Evolutionary conservation across 192 early-diverging fungal species (phyloP).

Genomic region (Dimargaris xerosporica): DNA sequence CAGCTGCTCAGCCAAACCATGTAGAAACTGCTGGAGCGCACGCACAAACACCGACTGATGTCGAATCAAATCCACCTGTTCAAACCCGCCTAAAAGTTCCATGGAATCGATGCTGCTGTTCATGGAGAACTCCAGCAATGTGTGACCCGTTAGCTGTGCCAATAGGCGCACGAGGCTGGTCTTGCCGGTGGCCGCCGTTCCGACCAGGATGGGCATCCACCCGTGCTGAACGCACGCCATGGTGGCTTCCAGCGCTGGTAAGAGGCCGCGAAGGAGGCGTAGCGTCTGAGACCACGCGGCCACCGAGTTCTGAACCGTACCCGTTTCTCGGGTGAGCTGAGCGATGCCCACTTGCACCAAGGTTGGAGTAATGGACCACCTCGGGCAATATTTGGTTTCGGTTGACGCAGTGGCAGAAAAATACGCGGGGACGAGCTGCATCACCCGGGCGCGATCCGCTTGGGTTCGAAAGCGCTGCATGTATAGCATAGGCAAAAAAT

Average conservation of each 20-base stretch:
- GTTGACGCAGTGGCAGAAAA: conserved; percentile 21
- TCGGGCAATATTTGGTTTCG: conserved; percentile 11
- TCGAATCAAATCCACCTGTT: conserved; percentile 79
- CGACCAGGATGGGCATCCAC: conserved; percentile 86
- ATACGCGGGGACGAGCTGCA: conserved; percentile 34
- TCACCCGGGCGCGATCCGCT: conserved; percentile 50
- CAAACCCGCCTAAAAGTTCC: conserved; percentile 93
- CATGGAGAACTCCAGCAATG: conserved; percentile 87
- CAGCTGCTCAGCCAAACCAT: conserved; percentile 8
- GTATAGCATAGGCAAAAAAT: conserved; percentile 72
- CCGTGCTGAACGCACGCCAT: conserved; percentile 76
- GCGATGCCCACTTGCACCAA: conserved; percentile 47
- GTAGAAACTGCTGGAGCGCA: conserved; percentile 26
- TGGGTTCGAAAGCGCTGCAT: conserved; percentile 75
- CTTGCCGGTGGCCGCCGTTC: conserved; percentile 73
- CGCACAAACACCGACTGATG: conserved; percentile 38
- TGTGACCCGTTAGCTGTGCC: conserved; percentile 65
- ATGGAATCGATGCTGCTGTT: conserved; percentile 87
- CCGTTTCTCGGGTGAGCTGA: conserved; percentile 29
- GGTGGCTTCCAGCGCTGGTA: conserved; percentile 56
- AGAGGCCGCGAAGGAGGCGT: conserved; percentile 46
- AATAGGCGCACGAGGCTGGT: conserved; percentile 72
- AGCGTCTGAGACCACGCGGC: conserved; percentile 26
- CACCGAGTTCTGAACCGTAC: conserved; percentile 15
- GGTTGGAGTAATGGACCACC: conserved; percentile 31